Evolutionary conservation across 1,284 basidiomycete species (phyloP).

Genomic region (Sphagnurus paluster): DNA sequence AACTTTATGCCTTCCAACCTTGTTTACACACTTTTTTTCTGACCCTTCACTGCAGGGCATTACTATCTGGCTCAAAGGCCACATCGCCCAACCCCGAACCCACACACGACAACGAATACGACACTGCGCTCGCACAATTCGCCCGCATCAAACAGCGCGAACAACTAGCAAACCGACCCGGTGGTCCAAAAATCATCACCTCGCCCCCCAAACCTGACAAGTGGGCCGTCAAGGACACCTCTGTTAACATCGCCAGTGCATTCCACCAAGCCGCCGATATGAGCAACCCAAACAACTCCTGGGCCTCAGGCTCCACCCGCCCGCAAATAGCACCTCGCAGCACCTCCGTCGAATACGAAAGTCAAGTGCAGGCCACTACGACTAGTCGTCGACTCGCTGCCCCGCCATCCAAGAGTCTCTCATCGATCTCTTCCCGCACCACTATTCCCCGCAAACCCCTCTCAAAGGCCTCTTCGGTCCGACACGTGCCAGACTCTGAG

Average conservation of each 20-base stretch:
- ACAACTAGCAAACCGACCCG: conserved; percentile 31
- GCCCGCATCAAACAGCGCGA: conserved; percentile 51
- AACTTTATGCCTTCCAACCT: conserved; percentile 25
- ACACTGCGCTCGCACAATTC: conserved; percentile 38
- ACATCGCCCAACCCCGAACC: conserved; percentile 30
- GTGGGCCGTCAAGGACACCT: conserved; percentile 76
- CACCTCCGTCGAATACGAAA: conserved; percentile 77
- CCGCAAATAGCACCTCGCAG: conserved; percentile 58
- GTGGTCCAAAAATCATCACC: conserved; percentile 37
- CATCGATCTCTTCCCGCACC: too few relatives aligned
- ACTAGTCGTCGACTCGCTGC: conserved; percentile 50
- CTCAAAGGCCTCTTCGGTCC: conserved; percentile 49
- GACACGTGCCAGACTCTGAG: conserved; percentile 65
- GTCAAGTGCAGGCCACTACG: conserved; percentile 55
- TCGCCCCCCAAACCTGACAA: conserved; percentile 58
- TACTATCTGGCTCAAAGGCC: conserved; percentile 51
- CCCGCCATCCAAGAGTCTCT: conserved; percentile 49
- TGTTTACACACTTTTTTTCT: conserved; percentile 16
- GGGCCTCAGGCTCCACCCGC: conserved; percentile 61
- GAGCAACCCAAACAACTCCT: conserved; percentile 56
- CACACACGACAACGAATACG: conserved; percentile 36
- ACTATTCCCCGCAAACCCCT: conserved; percentile 39
- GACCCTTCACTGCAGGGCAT: conserved; percentile 46
- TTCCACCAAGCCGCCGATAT: conserved; percentile 61
- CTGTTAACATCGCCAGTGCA: conserved; percentile 81